Conservation (phyloP, 805 yeast genomes). For the Kodamaea laetipori region DNA sequence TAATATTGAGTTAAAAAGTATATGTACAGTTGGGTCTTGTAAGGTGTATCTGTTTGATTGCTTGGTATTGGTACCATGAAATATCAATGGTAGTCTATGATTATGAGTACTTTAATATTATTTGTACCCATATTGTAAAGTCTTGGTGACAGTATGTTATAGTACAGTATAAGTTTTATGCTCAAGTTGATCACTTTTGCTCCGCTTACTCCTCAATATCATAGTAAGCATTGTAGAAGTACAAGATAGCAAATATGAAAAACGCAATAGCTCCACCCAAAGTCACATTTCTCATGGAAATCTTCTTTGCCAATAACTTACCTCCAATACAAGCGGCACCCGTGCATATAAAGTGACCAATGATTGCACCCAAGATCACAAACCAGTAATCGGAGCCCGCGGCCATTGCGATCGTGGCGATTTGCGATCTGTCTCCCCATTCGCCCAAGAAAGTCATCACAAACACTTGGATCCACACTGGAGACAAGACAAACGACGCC, state of each 20-base stretch:
- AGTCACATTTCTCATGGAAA: slow-evolving; percentile 89
- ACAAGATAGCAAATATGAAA: slow-evolving; percentile 76
- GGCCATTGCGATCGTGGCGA: slow-evolving; percentile 98
- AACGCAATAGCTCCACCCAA: slow-evolving; percentile 89
- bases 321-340: slow-evolving; percentile 94
- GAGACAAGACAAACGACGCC: slow-evolving; percentile 70
- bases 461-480: slow-evolving; percentile 92
- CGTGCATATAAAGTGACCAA: slow-evolving; percentile 89
- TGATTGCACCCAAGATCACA: slow-evolving; percentile 83
- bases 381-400: slow-evolving; percentile 92
- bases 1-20: too few species aligned
- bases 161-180: too few species aligned
- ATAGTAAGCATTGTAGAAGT: slow-evolving; percentile 66
- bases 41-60: too few species aligned
- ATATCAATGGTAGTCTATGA: too few species aligned
- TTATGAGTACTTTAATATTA: too few species aligned
- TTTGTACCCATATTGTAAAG: slow-evolving; percentile 2
- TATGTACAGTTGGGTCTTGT: too few species aligned
- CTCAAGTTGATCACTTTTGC: slow-evolving; percentile 1
- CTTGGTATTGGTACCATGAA: too few species aligned
- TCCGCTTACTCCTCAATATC: slow-evolving; percentile 19
- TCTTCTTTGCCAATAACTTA: slow-evolving; percentile 80
- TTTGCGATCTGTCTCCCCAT: slow-evolving; percentile 99
- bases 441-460: slow-evolving; percentile 96
- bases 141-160: too few species aligned